These are phyloP conservation scores for Taxillus chinensis DNA, from an alignment of 164 flowering plant species.

Conservation along the genomic window DNA sequence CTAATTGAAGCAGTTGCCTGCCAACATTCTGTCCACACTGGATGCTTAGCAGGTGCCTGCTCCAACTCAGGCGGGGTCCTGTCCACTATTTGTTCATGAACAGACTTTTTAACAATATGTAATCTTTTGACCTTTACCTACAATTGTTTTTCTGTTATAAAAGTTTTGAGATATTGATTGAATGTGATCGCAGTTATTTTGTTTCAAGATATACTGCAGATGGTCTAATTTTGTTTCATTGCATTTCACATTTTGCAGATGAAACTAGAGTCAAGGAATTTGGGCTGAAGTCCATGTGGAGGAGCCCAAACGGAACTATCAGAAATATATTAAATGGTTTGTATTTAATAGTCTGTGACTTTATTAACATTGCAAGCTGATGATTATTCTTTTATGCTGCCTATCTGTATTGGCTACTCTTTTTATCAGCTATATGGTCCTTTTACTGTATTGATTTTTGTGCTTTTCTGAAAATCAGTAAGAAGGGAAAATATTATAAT, in stretches of 20 bases:
- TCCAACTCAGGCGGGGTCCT: too few species aligned
- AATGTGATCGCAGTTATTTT: not conserved
- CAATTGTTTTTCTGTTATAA: too few species aligned
- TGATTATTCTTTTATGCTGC: not conserved
- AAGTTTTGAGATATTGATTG: not conserved
- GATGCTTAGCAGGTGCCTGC: too few species aligned
- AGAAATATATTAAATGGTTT: constrained; percentile 81
- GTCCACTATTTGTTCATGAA: too few species aligned
- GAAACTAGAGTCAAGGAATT: constrained; percentile 86
- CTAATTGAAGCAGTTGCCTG: too few species aligned
- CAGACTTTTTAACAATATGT: too few species aligned
- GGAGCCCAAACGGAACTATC: constrained; percentile 93
- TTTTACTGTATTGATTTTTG: not conserved
- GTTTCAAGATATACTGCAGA: not conserved
- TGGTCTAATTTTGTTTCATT: not conserved
- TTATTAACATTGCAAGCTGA: not conserved
- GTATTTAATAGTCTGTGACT: constrained; percentile 6
- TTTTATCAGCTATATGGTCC: not conserved
- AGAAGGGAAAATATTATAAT: too few species aligned
- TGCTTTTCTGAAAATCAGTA: not conserved
- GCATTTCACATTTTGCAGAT: constrained; percentile 36
- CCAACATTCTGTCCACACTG: too few species aligned
- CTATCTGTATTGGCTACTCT: not conserved
- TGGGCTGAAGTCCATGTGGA: constrained; percentile 89
- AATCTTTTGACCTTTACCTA: too few species aligned